Conservation (phyloP, 768 basidiomycete genomes). For the Pulveroboletus sp. region DNA sequence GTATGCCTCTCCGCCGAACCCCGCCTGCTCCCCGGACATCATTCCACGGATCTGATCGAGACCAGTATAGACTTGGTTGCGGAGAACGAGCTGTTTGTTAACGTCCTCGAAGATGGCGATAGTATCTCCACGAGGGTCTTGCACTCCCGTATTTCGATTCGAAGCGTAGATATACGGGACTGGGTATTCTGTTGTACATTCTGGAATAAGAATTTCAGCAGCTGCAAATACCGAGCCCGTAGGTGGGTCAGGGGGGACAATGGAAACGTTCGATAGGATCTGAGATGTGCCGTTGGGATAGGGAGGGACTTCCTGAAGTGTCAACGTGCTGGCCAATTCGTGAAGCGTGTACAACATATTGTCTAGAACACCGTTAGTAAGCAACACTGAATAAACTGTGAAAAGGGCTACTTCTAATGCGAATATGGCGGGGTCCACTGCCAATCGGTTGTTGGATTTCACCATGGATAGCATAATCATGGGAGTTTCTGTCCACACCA, state of each 20-base stretch:
- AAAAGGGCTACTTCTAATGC: conserved; percentile 31
- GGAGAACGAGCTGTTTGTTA: conserved; percentile 35
- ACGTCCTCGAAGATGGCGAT: conserved; percentile 60
- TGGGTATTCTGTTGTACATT: conserved; percentile 44
- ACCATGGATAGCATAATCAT: conserved; percentile 54
- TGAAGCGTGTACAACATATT: conserved; percentile 52
- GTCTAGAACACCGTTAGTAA: conserved; percentile 31
- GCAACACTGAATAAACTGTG: not conserved
- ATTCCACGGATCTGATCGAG: conserved; percentile 65
- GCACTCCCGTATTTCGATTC: conserved; percentile 58
- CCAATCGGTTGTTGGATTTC: conserved; percentile 59
- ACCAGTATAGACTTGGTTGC: conserved; percentile 62
- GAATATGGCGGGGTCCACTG: conserved; percentile 62
- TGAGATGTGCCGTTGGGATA: conserved; percentile 50
- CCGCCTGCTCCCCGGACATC: conserved; percentile 47
- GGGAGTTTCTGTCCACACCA: conserved; percentile 37
- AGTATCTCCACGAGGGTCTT: conserved; percentile 56
- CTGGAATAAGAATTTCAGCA: conserved; percentile 62
- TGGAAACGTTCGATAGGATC: conserved; percentile 49
- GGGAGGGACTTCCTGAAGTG: conserved; percentile 48
- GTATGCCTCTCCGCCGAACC: conserved; percentile 46
- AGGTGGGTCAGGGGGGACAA: conserved; percentile 42
- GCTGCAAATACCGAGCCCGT: conserved; percentile 44
- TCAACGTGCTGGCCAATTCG: conserved; percentile 55
- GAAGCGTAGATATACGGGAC: conserved; percentile 61